Base-by-base conservation (phyloP, 805 yeast genomes). In the Metschnikowia peoriensis region DNA sequence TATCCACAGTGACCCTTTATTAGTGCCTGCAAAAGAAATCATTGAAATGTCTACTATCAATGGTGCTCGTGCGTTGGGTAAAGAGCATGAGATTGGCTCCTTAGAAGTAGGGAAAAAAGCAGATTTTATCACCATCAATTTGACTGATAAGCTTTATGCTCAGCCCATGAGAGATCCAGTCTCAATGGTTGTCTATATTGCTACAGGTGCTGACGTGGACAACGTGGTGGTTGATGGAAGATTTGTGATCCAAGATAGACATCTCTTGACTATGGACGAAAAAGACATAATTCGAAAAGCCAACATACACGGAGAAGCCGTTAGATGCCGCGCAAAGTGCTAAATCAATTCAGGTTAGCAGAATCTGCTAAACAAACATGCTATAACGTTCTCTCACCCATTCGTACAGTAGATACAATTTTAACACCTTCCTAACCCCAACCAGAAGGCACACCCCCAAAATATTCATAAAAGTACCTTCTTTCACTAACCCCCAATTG, bases 121-220 rank as follows among this genome's bases (percentile, higher is more conserved):
- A 6, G 60, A 54, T 28, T 52, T 57, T 28, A 55, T 51, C 17
- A 35, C 60, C 28, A 61, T 61, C 47, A 52, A 58, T 43, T 51
- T 58, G 38, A 41, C 47, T 11, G 61, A 61, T 46, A 61, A 61
- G 47, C 43, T 61, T 27, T 58, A 61, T 41, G 63, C 64, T 5
- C 63, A 61, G 45, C 64, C 63, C 16, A 48, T 56, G 59, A 50
- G 64, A 40, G 62, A 60, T 38, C 64, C 64, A 9, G 62, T 60
- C 9, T 60, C 64, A 1, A 61, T 58, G 64, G 61, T 60, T 8
- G 62, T 58, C 2, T 61, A 61, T 49, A 61, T 61, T 41, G 63
- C 63, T 6, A 61, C 64, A 1, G 63, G 63, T 14, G 60, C 59
- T 6, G 64, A 60, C 35, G 64, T 61, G 8, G 58, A 51, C 17